A percentile compares a stretch with the other conserved stretches of the same genome.
Evolutionary conservation across 192 early-diverging fungal genomes (phyloP).

Genomic region (Backusella tuberculispora): DNA sequence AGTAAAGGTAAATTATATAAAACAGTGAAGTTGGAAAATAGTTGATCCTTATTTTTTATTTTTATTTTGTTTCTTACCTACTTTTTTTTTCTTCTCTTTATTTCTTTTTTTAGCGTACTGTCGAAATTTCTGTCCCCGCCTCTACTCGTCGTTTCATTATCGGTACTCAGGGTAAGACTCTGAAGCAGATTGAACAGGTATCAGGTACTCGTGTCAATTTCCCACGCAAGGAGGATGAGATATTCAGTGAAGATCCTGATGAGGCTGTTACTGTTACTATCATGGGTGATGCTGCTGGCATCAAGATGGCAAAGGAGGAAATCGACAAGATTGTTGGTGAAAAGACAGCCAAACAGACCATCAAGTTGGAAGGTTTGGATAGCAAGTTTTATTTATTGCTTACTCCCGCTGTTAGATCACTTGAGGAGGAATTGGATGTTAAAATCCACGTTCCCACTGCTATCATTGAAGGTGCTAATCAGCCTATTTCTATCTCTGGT

Average conservation of each 20-base stretch:
- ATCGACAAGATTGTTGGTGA: constrained; percentile 80
- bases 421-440: constrained; percentile 66
- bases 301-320: constrained; percentile 81
- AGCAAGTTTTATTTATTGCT: constrained; percentile 83
- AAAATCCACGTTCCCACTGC: constrained; percentile 80
- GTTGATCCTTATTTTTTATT: not conserved
- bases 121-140: constrained; percentile 68
- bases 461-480: constrained; percentile 47
- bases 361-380: constrained; percentile 71
- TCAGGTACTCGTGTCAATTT: constrained; percentile 80
- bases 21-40: not conserved
- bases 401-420: constrained; percentile 64
- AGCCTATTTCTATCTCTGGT: constrained; percentile 75
- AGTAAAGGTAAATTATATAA: constrained; percentile 55
- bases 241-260: constrained; percentile 64
- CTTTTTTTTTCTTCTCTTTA: constrained; percentile 18
- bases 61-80: not conserved
- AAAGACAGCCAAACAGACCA: constrained; percentile 71
- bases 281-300: constrained; percentile 82
- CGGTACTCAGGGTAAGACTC: constrained; percentile 79
- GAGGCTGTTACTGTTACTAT: constrained; percentile 71
- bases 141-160: constrained; percentile 82
- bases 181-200: constrained; percentile 73
- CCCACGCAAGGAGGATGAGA: constrained; percentile 53
- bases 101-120: constrained; percentile 41